Percentiles rank a stretch among this genome's conserved stretches.
phyloP scores from a whole-genome alignment of 1,284 basidiomycete genomes.

The Malassezia dermatis region DNA sequence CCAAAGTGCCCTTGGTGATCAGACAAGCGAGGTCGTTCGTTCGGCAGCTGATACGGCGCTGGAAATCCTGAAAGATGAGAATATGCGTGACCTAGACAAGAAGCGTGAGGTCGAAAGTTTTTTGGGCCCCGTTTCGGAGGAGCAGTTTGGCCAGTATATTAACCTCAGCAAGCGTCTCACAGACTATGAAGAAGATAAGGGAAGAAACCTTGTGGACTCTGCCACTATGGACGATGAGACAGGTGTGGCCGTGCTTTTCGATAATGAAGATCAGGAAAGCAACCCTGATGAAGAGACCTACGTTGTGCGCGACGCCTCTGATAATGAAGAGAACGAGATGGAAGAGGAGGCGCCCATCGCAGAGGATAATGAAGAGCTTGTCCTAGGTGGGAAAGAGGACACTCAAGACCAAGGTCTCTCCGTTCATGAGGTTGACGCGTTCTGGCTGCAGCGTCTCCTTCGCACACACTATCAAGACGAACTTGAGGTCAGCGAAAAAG shows the following conservation, averaged over 20 bases:
- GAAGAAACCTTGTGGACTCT: conserved; percentile 50
- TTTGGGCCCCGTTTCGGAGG: conserved; percentile 61
- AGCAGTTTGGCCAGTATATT: conserved; percentile 74
- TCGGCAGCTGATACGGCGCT: conserved; percentile 84
- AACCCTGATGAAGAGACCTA: conserved; percentile 85
- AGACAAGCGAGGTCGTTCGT: conserved; percentile 86
- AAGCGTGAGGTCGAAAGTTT: conserved; percentile 85
- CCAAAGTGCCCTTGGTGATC: conserved; percentile 63
- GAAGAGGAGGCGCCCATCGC: conserved; percentile 58
- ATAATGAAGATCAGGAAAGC: conserved; percentile 61
- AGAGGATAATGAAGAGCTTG: conserved; percentile 53
- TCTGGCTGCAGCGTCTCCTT: conserved; percentile 95
- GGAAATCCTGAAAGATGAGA: conserved; percentile 79
- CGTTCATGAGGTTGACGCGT: conserved; percentile 84
- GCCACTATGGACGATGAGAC: conserved; percentile 66
- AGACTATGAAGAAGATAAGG: conserved; percentile 68
- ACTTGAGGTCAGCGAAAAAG: conserved; percentile 84
- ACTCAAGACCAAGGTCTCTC: conserved; percentile 57
- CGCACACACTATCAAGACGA: conserved; percentile 84
- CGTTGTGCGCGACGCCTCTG: conserved; percentile 52
- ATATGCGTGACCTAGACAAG: conserved; percentile 91
- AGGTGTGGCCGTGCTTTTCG: conserved; percentile 50
- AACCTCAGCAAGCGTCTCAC: conserved; percentile 89
- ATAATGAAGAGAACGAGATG: conserved; percentile 61
- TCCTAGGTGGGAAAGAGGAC: conserved; percentile 51